phyloP scores from a whole-genome alignment of 176 grass and related monocot genomes.

The Hsuehochloa calcarea region DNA sequence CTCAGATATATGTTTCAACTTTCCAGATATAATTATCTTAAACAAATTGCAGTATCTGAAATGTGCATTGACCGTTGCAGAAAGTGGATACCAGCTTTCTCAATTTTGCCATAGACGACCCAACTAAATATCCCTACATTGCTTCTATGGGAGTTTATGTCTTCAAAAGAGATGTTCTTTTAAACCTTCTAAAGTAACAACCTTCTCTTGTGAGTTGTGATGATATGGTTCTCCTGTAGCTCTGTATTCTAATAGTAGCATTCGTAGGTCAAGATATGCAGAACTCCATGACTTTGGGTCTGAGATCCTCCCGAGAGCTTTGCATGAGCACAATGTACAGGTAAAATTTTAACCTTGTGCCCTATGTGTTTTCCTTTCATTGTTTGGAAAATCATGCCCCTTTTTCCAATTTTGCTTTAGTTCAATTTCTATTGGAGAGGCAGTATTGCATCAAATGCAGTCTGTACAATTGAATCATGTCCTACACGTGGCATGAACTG shows the following conservation, averaged over 20 bases:
- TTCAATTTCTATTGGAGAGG: not conserved
- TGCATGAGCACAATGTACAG: conserved; percentile 63
- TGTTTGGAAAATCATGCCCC: not conserved
- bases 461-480: not conserved
- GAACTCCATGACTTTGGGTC: conserved; percentile 77
- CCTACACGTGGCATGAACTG: not conserved
- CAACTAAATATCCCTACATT: conserved; percentile 60
- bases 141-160: conserved; percentile 83
- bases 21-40: not conserved
- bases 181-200: conserved; percentile 68
- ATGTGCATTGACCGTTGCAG: conserved; percentile 32
- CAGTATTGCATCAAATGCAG: conserved; percentile 4
- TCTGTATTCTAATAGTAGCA: not conserved
- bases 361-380: not conserved
- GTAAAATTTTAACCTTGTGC: conserved; percentile 27
- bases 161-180: conserved; percentile 64
- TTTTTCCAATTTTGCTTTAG: not conserved
- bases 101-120: conserved; percentile 32
- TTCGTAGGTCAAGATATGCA: conserved; percentile 62
- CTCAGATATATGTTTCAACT: not conserved
- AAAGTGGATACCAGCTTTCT: conserved; percentile 50
- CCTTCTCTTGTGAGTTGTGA: not conserved
- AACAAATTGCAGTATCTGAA: not conserved
- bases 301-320: conserved; percentile 67
- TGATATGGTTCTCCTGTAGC: not conserved